Evolutionary conservation across 176 grass and related monocot genomes (phyloP).

Genomic region (Otatea glauca): DNA sequence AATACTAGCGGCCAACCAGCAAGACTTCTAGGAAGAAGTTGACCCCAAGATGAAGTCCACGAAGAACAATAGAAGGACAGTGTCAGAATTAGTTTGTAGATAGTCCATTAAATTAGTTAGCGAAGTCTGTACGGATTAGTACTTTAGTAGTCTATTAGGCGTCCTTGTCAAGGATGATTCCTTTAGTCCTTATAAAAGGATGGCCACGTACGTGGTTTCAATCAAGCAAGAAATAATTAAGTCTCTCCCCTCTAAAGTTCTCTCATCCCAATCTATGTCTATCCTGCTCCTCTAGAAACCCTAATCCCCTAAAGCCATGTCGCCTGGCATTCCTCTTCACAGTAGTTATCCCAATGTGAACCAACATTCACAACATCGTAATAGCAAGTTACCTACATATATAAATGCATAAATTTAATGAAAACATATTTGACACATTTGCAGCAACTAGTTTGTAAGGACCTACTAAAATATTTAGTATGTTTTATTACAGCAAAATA

Average conservation of each 20-base stretch:
- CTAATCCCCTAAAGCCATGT: neutral
- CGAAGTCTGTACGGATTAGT: neutral
- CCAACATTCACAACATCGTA: too few species aligned
- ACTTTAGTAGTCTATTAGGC: neutral
- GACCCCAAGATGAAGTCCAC: neutral
- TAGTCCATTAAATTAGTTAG: neutral
- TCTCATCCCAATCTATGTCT: neutral
- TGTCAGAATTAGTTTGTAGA: neutral
- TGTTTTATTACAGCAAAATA: too few species aligned
- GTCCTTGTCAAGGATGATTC: neutral
- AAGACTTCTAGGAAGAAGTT: neutral
- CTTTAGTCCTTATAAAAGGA: neutral
- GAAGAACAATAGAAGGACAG: slow-evolving; percentile 17
- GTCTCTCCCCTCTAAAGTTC: too few species aligned
- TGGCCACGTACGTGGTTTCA: too few species aligned
- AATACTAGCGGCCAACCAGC: neutral
- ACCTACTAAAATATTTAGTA: neutral
- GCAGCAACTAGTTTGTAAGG: neutral
- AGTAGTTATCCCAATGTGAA: neutral
- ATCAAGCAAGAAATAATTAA: neutral
- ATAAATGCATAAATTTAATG: neutral
- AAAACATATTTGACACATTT: neutral
- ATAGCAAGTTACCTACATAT: neutral
- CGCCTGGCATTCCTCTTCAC: neutral
- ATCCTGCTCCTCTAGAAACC: neutral